Percentiles rank a stretch among this genome's conserved stretches.
Conservation (phyloP, 257 asterid species). For the Scutellaria baicalensis region DNA sequence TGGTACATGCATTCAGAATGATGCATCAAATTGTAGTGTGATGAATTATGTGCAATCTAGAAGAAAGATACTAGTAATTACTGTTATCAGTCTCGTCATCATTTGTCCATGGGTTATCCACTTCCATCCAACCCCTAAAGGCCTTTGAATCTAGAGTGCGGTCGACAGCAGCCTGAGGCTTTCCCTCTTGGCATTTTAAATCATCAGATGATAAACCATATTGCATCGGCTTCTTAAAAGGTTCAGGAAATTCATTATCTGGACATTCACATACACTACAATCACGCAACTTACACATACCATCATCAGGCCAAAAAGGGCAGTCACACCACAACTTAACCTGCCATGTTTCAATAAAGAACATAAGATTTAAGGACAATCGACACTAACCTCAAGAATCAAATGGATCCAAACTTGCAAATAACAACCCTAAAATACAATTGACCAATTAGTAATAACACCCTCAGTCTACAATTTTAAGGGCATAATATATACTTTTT, state of each 20-base stretch:
- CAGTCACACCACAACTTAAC: conserved; percentile 97
- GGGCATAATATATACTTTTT: neutral
- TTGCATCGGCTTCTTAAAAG: conserved; percentile 47
- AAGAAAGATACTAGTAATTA: conserved; percentile 26
- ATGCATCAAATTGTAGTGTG: neutral
- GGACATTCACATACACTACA: conserved; percentile 98
- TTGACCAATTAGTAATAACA: neutral
- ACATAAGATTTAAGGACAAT: conserved; percentile 9
- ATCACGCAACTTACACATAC: conserved; percentile 93
- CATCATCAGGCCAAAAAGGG: conserved; percentile 99
- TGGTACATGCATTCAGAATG: neutral
- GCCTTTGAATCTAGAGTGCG: conserved; percentile 87
- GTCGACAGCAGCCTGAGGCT: conserved; percentile 79
- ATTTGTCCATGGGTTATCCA: conserved; percentile 91
- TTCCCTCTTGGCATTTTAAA: conserved; percentile 92
- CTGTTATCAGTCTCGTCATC: conserved; percentile 94
- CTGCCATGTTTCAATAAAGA: conserved; percentile 33
- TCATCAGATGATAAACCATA: conserved; percentile 59
- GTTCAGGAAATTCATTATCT: conserved; percentile 79
- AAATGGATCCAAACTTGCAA: neutral
- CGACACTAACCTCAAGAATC: neutral
- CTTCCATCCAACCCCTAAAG: conserved; percentile 87
- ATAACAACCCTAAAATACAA: neutral
- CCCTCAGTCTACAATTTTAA: neutral
- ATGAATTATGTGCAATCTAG: neutral